Base-by-base conservation (phyloP, 2,329 filamentous ascomycete genomes). In the Fusarium sp. region DNA sequence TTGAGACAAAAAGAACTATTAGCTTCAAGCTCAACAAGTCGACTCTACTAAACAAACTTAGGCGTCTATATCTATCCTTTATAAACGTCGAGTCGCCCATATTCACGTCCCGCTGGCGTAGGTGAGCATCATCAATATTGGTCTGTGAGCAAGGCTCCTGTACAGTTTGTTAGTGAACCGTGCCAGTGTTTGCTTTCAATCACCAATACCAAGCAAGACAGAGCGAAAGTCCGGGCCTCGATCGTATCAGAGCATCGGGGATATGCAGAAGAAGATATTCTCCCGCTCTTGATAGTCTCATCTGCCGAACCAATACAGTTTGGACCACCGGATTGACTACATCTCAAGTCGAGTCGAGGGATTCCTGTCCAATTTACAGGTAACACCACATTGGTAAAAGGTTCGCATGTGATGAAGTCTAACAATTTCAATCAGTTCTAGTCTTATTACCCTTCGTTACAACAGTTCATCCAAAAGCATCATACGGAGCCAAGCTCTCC, bases 141-240 rank as follows among this genome's bases (percentile, higher is more conserved):
- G 40, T 45, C 41, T 33, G 58, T 64, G 52, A 49, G 52, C 27
- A 33, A 23, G 17, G 9, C 37, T 26, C 30, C 26, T 32, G 18
- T 42, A 10, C 20, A 26, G 14, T 40, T 50, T 68, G 32, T 27
- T 35, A 56, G 40, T 67, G 45, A 61, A 20, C 41, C 44, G 32
- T 40, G 46, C 12, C 38, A 23, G 17, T 23, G 41, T 55, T 50
- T 57, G 27, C 9, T 11, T 6, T 14, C 3, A 17, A 20, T 7
- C 26, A 17, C 15, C 17, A 27, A 46, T n/a, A 10, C 14, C 26
- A 37, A 27, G 32, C 18, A 17, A 18, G 20, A 32, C 12, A 40
- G 12, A 56, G 23, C 20, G 15, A 46, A 42, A 48, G 41, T 33
- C 37, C n/a, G 26, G 49, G 9, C 18, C 5, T 27, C 17, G 8